These are phyloP conservation scores for Cordyceps javanica DNA, from an alignment of 2,329 filamentous ascomycete genomes.

Conservation along the genomic window DNA sequence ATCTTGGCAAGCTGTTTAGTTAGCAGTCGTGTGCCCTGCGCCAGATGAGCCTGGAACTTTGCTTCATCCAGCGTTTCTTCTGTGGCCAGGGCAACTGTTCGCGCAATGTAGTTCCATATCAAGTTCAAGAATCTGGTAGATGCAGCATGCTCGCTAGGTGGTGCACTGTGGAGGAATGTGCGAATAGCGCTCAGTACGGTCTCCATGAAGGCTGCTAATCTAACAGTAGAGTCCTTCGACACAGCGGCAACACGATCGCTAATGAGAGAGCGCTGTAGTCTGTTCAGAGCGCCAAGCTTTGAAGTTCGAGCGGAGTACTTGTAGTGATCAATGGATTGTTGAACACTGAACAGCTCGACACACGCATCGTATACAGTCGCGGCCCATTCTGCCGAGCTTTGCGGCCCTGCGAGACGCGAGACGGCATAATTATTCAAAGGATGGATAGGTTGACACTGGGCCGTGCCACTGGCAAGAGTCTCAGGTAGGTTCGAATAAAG, in stretches of 20 bases:
- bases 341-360: slow-evolving; percentile 36
- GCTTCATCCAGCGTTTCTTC: slow-evolving; percentile 51
- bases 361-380: slow-evolving; percentile 47
- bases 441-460: slow-evolving; percentile 44
- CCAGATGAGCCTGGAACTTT: slow-evolving; percentile 56
- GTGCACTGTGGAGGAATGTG: slow-evolving; percentile 33
- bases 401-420: slow-evolving; percentile 37
- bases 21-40: slow-evolving; percentile 41
- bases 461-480: slow-evolving; percentile 11
- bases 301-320: slow-evolving; percentile 36
- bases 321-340: slow-evolving; percentile 36
- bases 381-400: slow-evolving; percentile 40
- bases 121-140: slow-evolving; percentile 27
- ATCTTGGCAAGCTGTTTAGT: slow-evolving; percentile 24
- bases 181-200: slow-evolving; percentile 36
- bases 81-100: slow-evolving; percentile 44
- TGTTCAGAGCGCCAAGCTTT: slow-evolving; percentile 49
- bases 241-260: slow-evolving; percentile 48
- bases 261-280: slow-evolving; percentile 54
- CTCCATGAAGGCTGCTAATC: slow-evolving; percentile 45
- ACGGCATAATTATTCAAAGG: slow-evolving; percentile 52
- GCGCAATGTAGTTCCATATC: slow-evolving; percentile 48
- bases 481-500: slow-evolving; percentile 29
- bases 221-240: slow-evolving; percentile 55
- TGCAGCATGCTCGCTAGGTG: slow-evolving; percentile 17